Evolutionary conservation across 2,329 filamentous ascomycete species (phyloP), one percentile per base, ranked within the genome.

Genomic region (Escovopsis sp.): DNA sequence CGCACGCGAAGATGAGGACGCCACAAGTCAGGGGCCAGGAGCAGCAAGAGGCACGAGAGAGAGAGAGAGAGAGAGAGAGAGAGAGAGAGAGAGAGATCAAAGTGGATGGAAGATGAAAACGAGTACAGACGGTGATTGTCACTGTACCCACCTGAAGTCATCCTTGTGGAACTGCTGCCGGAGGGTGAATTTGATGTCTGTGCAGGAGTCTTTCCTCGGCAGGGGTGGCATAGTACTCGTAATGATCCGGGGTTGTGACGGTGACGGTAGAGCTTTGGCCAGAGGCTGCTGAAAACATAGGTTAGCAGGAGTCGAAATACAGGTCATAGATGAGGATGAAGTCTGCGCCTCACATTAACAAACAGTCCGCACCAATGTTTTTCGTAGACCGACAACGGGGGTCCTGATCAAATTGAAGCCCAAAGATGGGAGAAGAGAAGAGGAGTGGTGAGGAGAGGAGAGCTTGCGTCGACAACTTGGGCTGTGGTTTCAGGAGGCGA

Each of bases 101-200:
- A n/a, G n/a, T n/a, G n/a, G 14, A 38, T n/a, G 14, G 39, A 41
- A 30, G 34, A 11, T 9, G 27, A 30, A 7, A 8, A 11, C 7
- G 5, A 7, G 11, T 30, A 11, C 8, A 30, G 27, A 9, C 27
- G 8, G 27, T 11, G 11, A 51, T 9, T 30, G 27, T 30, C 11
- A 11, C 27, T 30, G 11, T 9, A 11, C 57, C 41, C 56, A 84
- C 79, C 84, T 74, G 55, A 89, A 88, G n/a, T 70, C 64, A 11
- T 69, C 61, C 57, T 87, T 88, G 46, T 76, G 73, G 61, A 89
- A 89, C 40, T 84, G 80, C 16, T 74, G 71, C 38, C 78, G 73
- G 29, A 88, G 64, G 6, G 82, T 84, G 55, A 85, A 86, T 48
- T 83, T 80, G 45, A 87, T 70, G 57, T 88, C 82, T 44, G 67